These are phyloP conservation scores for Kwoniella bestiolae DNA, from an alignment of 768 basidiomycete genomes.

Conservation along the genomic window DNA sequence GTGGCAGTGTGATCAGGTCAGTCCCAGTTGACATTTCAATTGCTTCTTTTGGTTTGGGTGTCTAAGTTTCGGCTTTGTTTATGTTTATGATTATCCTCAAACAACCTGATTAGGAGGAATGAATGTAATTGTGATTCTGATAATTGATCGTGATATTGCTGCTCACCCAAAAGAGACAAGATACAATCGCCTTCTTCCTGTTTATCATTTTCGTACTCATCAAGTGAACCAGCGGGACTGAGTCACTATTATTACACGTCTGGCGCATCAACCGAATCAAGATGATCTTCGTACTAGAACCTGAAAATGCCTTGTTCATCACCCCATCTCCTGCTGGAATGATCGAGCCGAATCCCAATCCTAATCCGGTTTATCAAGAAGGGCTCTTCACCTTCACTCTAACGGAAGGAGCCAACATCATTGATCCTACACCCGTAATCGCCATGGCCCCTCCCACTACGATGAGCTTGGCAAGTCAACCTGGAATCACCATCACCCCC, in stretches of 20 bases:
- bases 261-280: too few species aligned
- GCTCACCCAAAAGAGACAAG: too few species aligned
- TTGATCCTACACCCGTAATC: not conserved
- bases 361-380: not conserved
- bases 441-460: not conserved
- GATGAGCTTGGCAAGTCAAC: not conserved
- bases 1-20: not conserved
- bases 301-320: not conserved
- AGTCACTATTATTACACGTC: too few species aligned
- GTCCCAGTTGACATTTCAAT: not conserved
- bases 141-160: too few species aligned
- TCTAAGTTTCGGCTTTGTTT: not conserved
- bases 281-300: slow-evolving; percentile 26
- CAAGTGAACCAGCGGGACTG: not conserved
- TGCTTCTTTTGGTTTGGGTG: not conserved
- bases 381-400: slow-evolving; percentile 4
- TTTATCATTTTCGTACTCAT: too few species aligned
- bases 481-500: slow-evolving; percentile 1
- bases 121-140: too few species aligned
- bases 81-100: not conserved
- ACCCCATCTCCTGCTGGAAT: not conserved
- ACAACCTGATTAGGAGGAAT: too few species aligned
- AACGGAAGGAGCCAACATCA: slow-evolving; percentile 15
- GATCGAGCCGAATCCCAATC: not conserved
- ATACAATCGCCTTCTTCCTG: too few species aligned